Evolutionary conservation across 208 protist genomes (phyloP).

Genomic region (Kentomonas sorsogonicus): DNA sequence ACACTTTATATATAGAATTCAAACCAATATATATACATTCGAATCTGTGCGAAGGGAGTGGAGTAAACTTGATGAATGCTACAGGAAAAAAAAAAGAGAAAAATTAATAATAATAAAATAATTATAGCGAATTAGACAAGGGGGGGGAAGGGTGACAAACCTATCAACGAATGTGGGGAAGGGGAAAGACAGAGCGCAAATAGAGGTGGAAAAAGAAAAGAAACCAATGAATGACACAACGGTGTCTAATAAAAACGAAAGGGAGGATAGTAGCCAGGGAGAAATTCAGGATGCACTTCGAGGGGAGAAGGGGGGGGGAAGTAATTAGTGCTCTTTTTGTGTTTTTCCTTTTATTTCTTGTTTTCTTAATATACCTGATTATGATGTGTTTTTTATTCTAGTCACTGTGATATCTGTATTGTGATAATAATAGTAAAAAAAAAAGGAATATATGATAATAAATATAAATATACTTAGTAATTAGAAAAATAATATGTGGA

Average conservation of each 20-base stretch:
- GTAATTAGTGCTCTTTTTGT: no score
- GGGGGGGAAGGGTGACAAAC: no score
- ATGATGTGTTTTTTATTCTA: neutral
- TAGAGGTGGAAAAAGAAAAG: neutral
- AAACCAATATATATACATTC: no score
- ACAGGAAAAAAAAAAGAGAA: slow-evolving; percentile 1
- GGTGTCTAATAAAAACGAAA: neutral
- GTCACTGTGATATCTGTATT: neutral
- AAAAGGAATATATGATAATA: neutral
- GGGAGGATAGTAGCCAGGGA: slow-evolving; percentile 1
- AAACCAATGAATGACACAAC: neutral
- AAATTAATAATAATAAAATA: slow-evolving; percentile 9
- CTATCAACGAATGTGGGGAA: neutral
- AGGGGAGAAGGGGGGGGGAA: no score
- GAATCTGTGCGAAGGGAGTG: no score
- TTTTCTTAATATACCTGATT: neutral
- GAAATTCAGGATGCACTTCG: no score
- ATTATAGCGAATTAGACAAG: slow-evolving; percentile 7
- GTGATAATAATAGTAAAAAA: slow-evolving; percentile 2
- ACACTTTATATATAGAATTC: no score
- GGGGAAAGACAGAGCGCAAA: neutral
- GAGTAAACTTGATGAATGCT: no score
- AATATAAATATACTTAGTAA: slow-evolving; percentile 4
- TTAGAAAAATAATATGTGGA: slow-evolving; percentile 10
- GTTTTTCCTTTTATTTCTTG: neutral